Evolutionary conservation across 176 grass and related monocot species (phyloP), one percentile per base, ranked within the genome.

Genomic region (Urochloa ruziziensis): DNA sequence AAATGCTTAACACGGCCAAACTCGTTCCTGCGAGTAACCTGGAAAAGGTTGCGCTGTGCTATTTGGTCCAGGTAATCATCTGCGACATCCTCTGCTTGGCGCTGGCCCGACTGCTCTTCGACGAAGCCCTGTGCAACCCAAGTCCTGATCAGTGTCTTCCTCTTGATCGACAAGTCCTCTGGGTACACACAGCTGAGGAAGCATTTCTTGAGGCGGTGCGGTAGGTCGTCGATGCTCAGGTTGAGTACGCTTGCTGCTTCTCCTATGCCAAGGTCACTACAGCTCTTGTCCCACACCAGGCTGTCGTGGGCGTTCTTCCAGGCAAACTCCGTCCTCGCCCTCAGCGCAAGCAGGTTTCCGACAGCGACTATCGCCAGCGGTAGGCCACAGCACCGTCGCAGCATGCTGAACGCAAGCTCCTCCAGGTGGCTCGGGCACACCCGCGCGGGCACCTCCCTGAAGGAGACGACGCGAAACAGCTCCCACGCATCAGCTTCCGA

Each of bases 311-410:
- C 57, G 0, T 74, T 69, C 6, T 37, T 32, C 78, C 78, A 90
- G 0, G 47, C 83, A 2, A 36, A 64, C 35, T 66, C 51, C 13
- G 49, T 77, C 2, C 10, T 52, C 10, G 60, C 48, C n/a, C 17
- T 90, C 0, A 54, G 27, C 0, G 37, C 19, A 2, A 86, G 54
- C 13, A 90, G 35, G 15, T 73, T 72, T 10, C 49, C 69, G 5
- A 89, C 9, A 10, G 87, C 62, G 11, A 88, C 75, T 29, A 91
- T 91, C 2, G 80, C 85, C 44, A 91, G 62, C 2, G 89, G 89
- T 77, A 87, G 53, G 37, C 89, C 89, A 14, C 64, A 21, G 16
- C 89, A 91, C 28, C 78, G 77, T 8, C 23, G 11, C 1, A 91
- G 28, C 32, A 91, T 75, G 24, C 67, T 64, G 15, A 5, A 0